Percentiles rank a stretch among this genome's conserved stretches.
Conservation (phyloP, 2,329 filamentous ascomycete genomes). For the Hypoxylon rubiginosum region DNA sequence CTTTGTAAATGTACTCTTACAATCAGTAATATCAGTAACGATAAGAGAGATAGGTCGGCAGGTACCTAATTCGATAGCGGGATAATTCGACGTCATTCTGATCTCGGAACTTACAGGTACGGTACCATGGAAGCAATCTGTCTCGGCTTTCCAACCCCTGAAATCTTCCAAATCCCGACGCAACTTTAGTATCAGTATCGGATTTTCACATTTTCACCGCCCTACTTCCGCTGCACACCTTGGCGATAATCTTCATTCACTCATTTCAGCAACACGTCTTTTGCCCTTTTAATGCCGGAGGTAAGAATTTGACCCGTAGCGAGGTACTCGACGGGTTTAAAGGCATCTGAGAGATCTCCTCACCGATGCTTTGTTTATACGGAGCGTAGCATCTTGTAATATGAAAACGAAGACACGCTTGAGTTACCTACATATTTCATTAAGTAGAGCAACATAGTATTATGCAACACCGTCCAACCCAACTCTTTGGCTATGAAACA, state of each 20-base stretch:
- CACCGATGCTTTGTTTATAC: background rate
- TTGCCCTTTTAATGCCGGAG: too few relatives aligned
- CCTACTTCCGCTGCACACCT: background rate
- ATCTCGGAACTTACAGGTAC: background rate
- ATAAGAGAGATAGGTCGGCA: too few relatives aligned
- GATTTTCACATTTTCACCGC: background rate
- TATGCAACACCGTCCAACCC: background rate
- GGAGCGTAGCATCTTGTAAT: background rate
- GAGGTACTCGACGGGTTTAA: background rate
- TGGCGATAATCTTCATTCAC: too few relatives aligned
- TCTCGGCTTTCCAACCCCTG: background rate
- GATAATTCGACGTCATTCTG: background rate
- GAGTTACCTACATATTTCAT: background rate
- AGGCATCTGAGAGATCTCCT: background rate
- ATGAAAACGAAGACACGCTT: too few relatives aligned
- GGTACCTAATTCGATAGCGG: too few relatives aligned
- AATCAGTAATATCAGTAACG: too few relatives aligned
- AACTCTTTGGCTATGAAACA: background rate
- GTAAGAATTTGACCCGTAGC: background rate
- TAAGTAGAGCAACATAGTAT: background rate
- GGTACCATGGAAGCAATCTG: background rate
- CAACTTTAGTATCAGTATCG: background rate
- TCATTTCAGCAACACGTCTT: too few relatives aligned
- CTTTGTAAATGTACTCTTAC: too few relatives aligned
- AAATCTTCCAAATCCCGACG: constrained; percentile 21